These are phyloP conservation scores for Colletotrichum sp. DNA, from an alignment of 2,329 filamentous ascomycete species.

Conservation along the genomic window DNA sequence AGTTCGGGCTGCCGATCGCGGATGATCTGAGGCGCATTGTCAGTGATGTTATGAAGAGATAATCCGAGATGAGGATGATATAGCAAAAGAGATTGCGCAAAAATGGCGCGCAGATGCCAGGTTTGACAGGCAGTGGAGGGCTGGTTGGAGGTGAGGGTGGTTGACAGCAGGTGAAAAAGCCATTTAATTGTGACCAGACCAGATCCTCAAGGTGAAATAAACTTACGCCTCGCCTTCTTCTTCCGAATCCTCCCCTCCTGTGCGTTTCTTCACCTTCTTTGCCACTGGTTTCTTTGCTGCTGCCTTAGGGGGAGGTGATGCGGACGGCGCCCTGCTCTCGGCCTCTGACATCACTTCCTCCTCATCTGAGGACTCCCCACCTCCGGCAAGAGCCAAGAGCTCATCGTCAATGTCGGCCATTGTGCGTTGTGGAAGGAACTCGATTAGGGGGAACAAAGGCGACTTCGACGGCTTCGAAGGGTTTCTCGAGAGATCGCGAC, in stretches of 20 bases:
- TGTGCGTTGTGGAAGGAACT: constrained; percentile 27
- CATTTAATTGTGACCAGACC: not conserved
- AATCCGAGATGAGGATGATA: not conserved
- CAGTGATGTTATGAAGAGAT: not conserved
- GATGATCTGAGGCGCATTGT: constrained; percentile 62
- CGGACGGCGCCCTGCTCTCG: constrained; percentile 59
- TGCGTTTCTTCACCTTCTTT: constrained; percentile 56
- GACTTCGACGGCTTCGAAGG: not conserved
- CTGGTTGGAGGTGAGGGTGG: not conserved
- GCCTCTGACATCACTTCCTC: constrained; percentile 59
- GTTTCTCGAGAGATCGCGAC: not conserved
- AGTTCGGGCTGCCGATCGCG: constrained; percentile 71
- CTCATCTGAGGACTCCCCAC: constrained; percentile 67
- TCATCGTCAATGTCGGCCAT: constrained; percentile 96
- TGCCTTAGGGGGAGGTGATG: constrained; percentile 50
- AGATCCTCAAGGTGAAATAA: constrained; percentile 8
- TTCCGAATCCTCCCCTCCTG: constrained; percentile 68
- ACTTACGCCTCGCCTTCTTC: constrained; percentile 88
- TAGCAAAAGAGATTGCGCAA: not conserved
- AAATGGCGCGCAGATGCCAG: not conserved
- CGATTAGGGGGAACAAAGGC: not conserved
- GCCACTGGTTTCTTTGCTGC: constrained; percentile 37
- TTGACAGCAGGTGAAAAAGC: not conserved
- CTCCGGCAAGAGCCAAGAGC: constrained; percentile 89
- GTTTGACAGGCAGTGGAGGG: not conserved